Evolutionary conservation across 2,329 filamentous ascomycete species (phyloP).

Genomic region (Penicillium sp.): DNA sequence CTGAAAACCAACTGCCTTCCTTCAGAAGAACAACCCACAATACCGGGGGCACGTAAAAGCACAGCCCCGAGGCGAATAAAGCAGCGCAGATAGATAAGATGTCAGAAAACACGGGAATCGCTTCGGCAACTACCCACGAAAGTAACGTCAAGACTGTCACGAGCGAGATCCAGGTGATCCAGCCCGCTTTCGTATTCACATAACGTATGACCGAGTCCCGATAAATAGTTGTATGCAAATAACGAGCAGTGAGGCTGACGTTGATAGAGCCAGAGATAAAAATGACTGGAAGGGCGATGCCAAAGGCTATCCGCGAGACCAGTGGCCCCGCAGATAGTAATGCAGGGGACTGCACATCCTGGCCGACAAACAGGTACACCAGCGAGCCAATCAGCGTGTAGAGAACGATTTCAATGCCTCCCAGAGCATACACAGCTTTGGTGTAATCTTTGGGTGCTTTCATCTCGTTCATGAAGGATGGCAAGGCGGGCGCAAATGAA

Average conservation of each 20-base stretch:
- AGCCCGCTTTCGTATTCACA: conserved; percentile 20
- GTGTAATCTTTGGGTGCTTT: conserved; percentile 14
- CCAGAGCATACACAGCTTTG: conserved; percentile 11
- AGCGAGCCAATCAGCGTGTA: conserved; percentile 14
- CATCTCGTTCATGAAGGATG: conserved; percentile 19
- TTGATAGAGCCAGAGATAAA: conserved; percentile 24
- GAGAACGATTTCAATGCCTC: conserved; percentile 12
- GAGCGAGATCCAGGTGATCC: conserved; percentile 19
- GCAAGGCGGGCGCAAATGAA: conserved; percentile 12
- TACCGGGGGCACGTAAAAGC: conserved; percentile 13
- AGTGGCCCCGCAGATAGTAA: conserved; percentile 15
- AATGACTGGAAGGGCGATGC: conserved; percentile 15
- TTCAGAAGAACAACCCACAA: conserved; percentile 15
- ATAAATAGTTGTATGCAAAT: conserved; percentile 19
- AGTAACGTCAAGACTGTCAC: conserved; percentile 13
- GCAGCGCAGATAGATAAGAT: conserved; percentile 16
- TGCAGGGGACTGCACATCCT: conserved; percentile 17
- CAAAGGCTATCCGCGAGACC: conserved; percentile 13
- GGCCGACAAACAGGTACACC: conserved; percentile 15
- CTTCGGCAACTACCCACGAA: conserved; percentile 22
- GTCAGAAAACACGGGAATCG: conserved; percentile 21
- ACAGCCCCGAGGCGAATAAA: conserved; percentile 11
- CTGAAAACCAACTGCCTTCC: conserved; percentile 10
- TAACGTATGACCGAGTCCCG: conserved; percentile 13
- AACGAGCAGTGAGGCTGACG: conserved; percentile 19